Evolutionary conservation across 2,329 filamentous ascomycete species (phyloP), one percentile per base, ranked within the genome.

Genomic region (Geoglossum cookeanum): DNA sequence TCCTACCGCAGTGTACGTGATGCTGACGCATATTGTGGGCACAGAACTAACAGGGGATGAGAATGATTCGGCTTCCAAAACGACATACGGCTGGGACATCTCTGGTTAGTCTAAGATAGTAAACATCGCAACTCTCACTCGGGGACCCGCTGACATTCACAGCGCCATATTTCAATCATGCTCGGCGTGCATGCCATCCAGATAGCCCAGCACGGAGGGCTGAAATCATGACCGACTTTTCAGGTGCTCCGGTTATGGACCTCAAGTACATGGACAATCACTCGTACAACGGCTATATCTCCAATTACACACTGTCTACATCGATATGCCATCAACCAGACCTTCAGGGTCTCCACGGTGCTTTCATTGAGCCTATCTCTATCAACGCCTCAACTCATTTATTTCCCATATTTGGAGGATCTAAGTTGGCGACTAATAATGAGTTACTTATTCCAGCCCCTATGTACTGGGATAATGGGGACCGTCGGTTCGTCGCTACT

Each of bases 391-490:
- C 72, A 0, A 66, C 68, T 45, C 65, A 68, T 22, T 65, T 77
- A 30, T 68, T 76, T 53, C 75, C 75, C 6, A 63, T 77, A 1
- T 77, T 78, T 49, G 71, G 74, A 1, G 73, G 72, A 9, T 74
- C 71, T 11, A 77, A 78, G 58, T 64, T 77, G 0, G 65, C 70
- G 1, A 68, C 73, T 64, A 76, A 75, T 65, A 77, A 76, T 60
- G 75, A 77, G 57, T 76, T 77, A 54, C 65, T 77, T 5, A 66
- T 77, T 3, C 75, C 75, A 0, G 68, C 74, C 0, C 69, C 74
- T 6, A 74, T 74, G 67, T 76, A 77, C 65, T 75, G 73, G 68
- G 70, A 69, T 3, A 63, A 71, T 7, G 67, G 22, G 22, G 22
- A 72, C 39, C 67, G 68, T 3, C 66, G 68, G 37, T 77, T 74